phyloP scores from a whole-genome alignment of 208 protist genomes.

The Leptomonas pyrrhocoris region DNA sequence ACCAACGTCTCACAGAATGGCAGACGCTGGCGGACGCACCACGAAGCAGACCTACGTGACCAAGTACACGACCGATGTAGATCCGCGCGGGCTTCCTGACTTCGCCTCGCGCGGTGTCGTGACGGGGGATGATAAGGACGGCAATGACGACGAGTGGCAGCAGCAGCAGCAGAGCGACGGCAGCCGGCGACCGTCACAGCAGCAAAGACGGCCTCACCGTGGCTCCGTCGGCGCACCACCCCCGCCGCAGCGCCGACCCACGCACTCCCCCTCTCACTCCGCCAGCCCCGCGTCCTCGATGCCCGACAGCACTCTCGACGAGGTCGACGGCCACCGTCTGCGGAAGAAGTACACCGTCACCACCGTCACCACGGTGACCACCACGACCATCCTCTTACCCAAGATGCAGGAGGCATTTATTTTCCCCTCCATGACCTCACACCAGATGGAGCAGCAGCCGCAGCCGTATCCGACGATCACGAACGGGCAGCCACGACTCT shows the following conservation, averaged over 20 bases:
- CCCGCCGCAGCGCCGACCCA: slow-evolving; percentile 10
- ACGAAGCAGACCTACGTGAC: slow-evolving; percentile 49
- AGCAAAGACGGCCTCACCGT: not conserved
- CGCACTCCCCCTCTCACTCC: slow-evolving; percentile 14
- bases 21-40: slow-evolving; percentile 20
- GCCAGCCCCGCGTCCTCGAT: slow-evolving; percentile 6
- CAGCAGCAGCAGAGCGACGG: not conserved
- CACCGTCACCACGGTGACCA: slow-evolving; percentile 73
- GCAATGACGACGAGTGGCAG: slow-evolving; percentile 5
- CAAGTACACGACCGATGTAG: slow-evolving; percentile 38
- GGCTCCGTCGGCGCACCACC: too few relatives aligned
- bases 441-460: slow-evolving; percentile 26
- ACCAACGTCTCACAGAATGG: not conserved
- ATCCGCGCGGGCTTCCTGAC: slow-evolving; percentile 44
- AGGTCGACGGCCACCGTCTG: slow-evolving; percentile 35
- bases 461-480: not conserved
- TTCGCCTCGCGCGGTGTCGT: slow-evolving; percentile 32
- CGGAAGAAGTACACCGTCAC: slow-evolving; percentile 76
- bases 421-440: slow-evolving; percentile 25
- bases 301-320: not conserved
- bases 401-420: slow-evolving; percentile 47
- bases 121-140: slow-evolving; percentile 1
- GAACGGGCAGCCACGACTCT: not conserved
- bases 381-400: slow-evolving; percentile 66
- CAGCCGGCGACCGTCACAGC: not conserved